Conservation (phyloP, 345 rosid genomes). For the Firmiana major region DNA sequence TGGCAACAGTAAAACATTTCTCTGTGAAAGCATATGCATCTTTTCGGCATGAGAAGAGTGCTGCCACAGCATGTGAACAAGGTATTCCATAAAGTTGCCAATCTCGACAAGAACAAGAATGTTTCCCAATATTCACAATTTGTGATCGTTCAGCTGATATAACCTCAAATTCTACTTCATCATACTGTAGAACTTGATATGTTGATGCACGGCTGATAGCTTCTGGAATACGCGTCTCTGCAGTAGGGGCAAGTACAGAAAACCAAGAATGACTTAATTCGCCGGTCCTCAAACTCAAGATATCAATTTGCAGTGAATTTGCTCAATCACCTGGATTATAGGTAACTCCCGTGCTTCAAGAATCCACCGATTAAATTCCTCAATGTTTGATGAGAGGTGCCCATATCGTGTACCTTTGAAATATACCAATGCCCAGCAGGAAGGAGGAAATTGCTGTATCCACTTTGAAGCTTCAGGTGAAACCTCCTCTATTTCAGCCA, state of each 20-base stretch:
- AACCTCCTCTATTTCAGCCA: conserved; percentile 43
- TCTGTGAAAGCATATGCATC: conserved; percentile 40
- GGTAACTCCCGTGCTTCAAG: conserved; percentile 49
- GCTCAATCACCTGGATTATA: conserved; percentile 48
- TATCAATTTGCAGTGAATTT: conserved; percentile 35
- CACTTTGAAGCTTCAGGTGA: conserved; percentile 46
- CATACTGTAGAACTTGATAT: conserved; percentile 46
- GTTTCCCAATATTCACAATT: conserved; percentile 46
- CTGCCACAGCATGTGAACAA: conserved; percentile 61
- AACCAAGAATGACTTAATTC: conserved; percentile 34
- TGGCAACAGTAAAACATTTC: conserved; percentile 47
- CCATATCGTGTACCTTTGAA: conserved; percentile 46
- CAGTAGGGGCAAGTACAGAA: conserved; percentile 47
- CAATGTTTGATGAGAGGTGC: conserved; percentile 46
- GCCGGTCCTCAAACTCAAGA: conserved; percentile 42
- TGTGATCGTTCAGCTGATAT: conserved; percentile 43
- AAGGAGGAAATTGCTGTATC: conserved; percentile 48
- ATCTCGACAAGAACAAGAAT: conserved; percentile 48
- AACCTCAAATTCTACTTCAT: conserved; percentile 64
- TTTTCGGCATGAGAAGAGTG: conserved; percentile 38
- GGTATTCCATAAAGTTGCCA: conserved; percentile 61
- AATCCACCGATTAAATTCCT: conserved; percentile 48
- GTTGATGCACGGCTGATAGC: conserved; percentile 34
- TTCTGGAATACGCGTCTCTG: conserved; percentile 40
- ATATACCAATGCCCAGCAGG: conserved; percentile 41